phyloP scores from a whole-genome alignment of 192 early-diverging fungal species.

The Coemansia sp. region DNA sequence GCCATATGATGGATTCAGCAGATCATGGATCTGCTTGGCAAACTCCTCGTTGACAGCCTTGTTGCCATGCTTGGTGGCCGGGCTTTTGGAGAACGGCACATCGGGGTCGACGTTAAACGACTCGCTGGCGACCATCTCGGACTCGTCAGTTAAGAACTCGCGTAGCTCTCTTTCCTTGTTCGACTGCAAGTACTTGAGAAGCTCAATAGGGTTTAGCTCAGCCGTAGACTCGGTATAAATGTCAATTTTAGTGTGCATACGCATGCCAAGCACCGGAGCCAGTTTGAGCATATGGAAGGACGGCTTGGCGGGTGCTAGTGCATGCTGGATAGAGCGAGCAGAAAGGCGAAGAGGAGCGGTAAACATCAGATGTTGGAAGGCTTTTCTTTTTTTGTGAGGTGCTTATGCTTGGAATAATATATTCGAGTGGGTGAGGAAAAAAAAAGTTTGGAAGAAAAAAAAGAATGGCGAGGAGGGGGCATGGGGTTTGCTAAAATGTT shows the following conservation, averaged over 20 bases:
- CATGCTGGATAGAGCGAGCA: neutral
- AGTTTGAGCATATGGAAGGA: neutral
- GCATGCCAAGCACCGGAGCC: neutral
- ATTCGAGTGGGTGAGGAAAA: neutral
- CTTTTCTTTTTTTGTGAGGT: neutral
- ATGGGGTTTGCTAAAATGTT: neutral
- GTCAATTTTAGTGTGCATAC: conserved; percentile 27
- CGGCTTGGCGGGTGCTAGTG: neutral
- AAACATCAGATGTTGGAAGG: neutral
- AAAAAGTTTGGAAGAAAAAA: neutral
- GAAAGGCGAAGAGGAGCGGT: neutral
- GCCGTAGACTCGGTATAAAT: conserved; percentile 11
- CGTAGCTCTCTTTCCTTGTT: conserved; percentile 16
- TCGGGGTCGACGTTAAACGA: conserved; percentile 26
- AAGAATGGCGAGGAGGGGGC: neutral
- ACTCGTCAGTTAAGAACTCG: conserved; percentile 41
- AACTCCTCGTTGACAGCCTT: conserved; percentile 44
- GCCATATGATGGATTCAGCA: conserved; percentile 35
- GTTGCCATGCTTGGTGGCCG: neutral
- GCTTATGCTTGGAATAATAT: neutral
- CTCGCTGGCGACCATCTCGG: conserved; percentile 28
- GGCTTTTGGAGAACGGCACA: neutral
- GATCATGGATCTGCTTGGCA: conserved; percentile 40
- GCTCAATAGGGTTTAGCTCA: conserved; percentile 31
- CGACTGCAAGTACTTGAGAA: conserved; percentile 38